Evolutionary conservation across 257 asterid species (phyloP).

Genomic region (Penstemon eatonii): DNA sequence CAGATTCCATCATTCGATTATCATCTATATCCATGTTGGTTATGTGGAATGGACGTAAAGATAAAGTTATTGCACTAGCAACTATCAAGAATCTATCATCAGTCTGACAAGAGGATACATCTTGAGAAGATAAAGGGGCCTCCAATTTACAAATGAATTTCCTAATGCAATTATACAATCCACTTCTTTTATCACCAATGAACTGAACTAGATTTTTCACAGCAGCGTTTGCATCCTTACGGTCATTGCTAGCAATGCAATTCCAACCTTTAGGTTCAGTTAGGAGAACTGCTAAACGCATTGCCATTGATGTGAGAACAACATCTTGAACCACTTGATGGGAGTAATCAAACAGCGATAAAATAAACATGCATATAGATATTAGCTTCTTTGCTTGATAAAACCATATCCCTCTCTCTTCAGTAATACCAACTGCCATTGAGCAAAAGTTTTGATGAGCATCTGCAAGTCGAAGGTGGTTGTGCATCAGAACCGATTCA

Average conservation of each 20-base stretch:
- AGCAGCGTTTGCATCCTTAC: constrained; percentile 50
- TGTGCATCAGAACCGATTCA: constrained; percentile 26
- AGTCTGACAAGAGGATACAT: constrained; percentile 40
- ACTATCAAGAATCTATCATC: constrained; percentile 76
- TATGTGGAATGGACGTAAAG: constrained; percentile 77
- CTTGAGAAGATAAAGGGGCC: constrained; percentile 48
- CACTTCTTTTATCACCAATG: constrained; percentile 64
- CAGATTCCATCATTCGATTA: constrained; percentile 45
- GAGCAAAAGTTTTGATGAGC: constrained; percentile 61
- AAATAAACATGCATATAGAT: constrained; percentile 63
- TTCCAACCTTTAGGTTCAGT: constrained; percentile 92
- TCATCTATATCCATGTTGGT: constrained; percentile 41
- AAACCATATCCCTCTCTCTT: constrained; percentile 76
- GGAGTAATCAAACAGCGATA: constrained; percentile 61
- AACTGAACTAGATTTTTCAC: constrained; percentile 59
- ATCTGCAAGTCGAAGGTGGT: constrained; percentile 49
- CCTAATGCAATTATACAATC: constrained; percentile 61
- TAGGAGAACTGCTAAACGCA: constrained; percentile 85
- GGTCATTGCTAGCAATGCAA: constrained; percentile 40
- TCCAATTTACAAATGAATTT: constrained; percentile 66
- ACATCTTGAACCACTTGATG: constrained; percentile 41
- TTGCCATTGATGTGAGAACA: constrained; percentile 63
- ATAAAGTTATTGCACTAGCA: constrained; percentile 85
- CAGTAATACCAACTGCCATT: constrained; percentile 62
- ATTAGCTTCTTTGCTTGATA: constrained; percentile 80